Base-by-base conservation (phyloP, 2,329 filamentous ascomycete genomes). In the Alternaria sp. region DNA sequence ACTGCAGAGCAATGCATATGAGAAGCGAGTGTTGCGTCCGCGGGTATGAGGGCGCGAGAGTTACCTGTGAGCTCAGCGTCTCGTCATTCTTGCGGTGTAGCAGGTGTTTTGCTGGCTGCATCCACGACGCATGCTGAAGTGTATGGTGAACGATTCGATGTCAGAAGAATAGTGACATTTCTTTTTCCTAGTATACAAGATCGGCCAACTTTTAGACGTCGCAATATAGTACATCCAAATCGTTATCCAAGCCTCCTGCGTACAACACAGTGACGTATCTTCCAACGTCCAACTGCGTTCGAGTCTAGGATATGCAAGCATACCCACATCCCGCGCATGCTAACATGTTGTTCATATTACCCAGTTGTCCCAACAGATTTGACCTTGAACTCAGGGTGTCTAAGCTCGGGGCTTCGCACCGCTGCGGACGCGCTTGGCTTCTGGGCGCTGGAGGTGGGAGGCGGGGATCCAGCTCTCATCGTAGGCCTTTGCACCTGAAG, bases 381-480 rank as follows among this genome's bases (percentile, higher is more conserved):
- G 16, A 38, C 25, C 12, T 27, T 16, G 20, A 50, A 20, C 14
- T 16, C 34, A 40, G 40, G 20, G 16, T 20, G 5, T 53, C 44
- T 78, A 78, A 62, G 62, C 66, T 69, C 72, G 78, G 45, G 71
- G 60, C 74, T 78, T 80, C 34, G 78, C 79, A 9, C 78, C 78
- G 65, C 80, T 82, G 74, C 87, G 86, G 57, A 89, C 84, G 69
- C 87, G 85, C 71, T 84, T 84, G 48, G 87, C 91, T 70, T 91
- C 85, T 38, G 94, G 94, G 71, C 92, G 90, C 84, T 94, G 92
- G 80, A 97, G 88, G 82, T 98, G 94, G 79, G 91, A 89, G 64
- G 89, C 88, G 30, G 94, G 93, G 72, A 97, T 97, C 94, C 94
- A 97, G 84, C 90, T 92, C 84, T 94, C 90, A 74, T 97, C 94